phyloP scores from a whole-genome alignment of 257 asterid genomes.

The Jacaranda mimosifolia region DNA sequence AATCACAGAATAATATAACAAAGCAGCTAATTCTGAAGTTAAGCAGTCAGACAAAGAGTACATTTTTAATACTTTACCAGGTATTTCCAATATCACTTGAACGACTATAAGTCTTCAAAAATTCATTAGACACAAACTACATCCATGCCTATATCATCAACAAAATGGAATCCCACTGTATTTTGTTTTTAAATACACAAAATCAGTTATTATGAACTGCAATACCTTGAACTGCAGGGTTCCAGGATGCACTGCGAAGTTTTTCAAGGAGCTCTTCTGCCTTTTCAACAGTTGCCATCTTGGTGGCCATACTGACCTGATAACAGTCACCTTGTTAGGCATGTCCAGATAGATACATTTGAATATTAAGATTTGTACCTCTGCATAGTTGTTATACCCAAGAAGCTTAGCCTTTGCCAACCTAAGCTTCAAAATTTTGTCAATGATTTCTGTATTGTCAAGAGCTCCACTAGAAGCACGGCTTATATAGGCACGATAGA shows the following conservation, averaged over 20 bases:
- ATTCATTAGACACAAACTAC: constrained; percentile 14
- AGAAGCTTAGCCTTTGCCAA: constrained; percentile 97
- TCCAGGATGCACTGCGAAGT: constrained; percentile 91
- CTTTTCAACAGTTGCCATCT: constrained; percentile 94
- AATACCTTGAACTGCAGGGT: constrained; percentile 79
- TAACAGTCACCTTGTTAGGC: constrained; percentile 40
- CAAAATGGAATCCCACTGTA: neutral
- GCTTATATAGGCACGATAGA: constrained; percentile 82
- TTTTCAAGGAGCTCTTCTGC: constrained; percentile 93
- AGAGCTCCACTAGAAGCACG: constrained; percentile 96
- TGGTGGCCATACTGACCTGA: constrained; percentile 95
- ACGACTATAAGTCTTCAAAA: constrained; percentile 12
- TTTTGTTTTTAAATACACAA: constrained; percentile 2
- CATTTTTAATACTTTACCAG: neutral
- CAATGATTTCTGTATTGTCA: constrained; percentile 83
- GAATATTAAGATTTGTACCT: constrained; percentile 55
- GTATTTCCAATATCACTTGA: neutral
- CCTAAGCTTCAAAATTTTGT: constrained; percentile 87
- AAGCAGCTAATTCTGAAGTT: constrained; percentile 10
- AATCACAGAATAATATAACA: constrained; percentile 15
- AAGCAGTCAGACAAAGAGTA: neutral
- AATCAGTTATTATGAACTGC: constrained; percentile 18
- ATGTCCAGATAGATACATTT: constrained; percentile 23
- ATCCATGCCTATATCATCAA: neutral
- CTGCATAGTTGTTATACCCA: constrained; percentile 91